Evolutionary conservation across 2,329 filamentous ascomycete species (phyloP), one percentile per base, ranked within the genome.

Genomic region (Fusarium nurragi): DNA sequence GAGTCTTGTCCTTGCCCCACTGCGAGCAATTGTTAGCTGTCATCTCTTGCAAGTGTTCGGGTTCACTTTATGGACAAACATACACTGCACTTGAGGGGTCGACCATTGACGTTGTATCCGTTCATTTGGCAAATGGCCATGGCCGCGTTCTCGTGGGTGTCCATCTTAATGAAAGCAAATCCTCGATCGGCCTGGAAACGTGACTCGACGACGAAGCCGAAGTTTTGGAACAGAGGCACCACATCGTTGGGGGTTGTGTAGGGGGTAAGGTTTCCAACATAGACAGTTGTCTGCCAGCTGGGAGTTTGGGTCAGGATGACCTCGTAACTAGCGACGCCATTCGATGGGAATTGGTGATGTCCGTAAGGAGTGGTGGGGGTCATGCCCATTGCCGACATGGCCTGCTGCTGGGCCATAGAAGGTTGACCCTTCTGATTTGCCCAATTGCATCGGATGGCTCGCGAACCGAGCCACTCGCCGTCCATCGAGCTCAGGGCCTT

Each of bases 351-450:
- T 76, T 98, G 94, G 77, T 99, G 95, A 76, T 97, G 94, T 30
- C 94, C 95, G 74, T 94, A 99, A 13, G 94, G 93, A 43, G 94
- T 97, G 26, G 94, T 97, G 6, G 95, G 95, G 23, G 94, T 97
- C 90, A 99, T 94, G 76, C 95, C 95, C 92, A 98, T 97, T 58
- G 93, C 91, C 64, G 90, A 90, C 93, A 99, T 95, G 34, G 93
- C 93, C 79, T 97, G 93, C 80, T 98, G 95, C 81, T 99, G 94
- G 45, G 94, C 93, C 78, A 98, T 97, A 3, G 95, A 98, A 54
- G 95, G 95, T 76, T 99, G 95, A n/a, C 95, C 95, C 84, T 99
- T 99, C 77, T 99, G 95, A 82, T 99, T 99, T 61, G 95, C 95
- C 95, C 95, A 99, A 84, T 99, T 99, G 86, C 94, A 98, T 71